Conservation (phyloP, 148 eudicot species). For the Limonium bicolor region DNA sequence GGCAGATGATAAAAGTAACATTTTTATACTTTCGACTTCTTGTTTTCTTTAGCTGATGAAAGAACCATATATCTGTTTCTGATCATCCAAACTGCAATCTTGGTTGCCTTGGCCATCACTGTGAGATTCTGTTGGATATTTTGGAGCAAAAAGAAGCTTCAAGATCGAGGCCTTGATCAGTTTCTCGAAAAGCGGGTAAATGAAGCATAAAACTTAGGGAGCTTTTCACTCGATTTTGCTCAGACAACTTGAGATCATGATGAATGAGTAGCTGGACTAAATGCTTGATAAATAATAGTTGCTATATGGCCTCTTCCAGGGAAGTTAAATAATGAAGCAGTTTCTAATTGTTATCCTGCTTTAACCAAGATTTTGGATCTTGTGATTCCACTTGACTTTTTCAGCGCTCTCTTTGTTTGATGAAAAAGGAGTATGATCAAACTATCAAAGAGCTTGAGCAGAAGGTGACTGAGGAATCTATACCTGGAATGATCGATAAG, state of each 20-base stretch:
- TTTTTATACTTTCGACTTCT: neutral
- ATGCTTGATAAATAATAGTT: neutral
- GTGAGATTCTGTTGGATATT: slow-evolving; percentile 74
- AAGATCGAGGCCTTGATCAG: slow-evolving; percentile 51
- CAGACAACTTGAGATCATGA: neutral
- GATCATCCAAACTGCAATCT: slow-evolving; percentile 36
- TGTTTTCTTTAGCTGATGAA: slow-evolving; percentile 43
- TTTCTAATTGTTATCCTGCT: no score
- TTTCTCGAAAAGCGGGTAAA: slow-evolving; percentile 76
- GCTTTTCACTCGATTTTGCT: no score
- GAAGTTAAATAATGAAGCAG: neutral
- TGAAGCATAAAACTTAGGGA: neutral
- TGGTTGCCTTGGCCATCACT: slow-evolving; percentile 32
- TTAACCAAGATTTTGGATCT: neutral
- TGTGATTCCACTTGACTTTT: neutral
- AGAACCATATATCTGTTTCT: slow-evolving; percentile 55
- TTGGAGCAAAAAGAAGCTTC: slow-evolving; percentile 81
- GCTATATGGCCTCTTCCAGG: neutral
- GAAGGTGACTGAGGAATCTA: slow-evolving; percentile 38
- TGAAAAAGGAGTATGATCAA: slow-evolving; percentile 61
- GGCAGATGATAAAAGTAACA: neutral
- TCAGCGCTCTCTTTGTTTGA: slow-evolving; percentile 61
- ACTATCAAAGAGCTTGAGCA: slow-evolving; percentile 59
- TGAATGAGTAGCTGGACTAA: neutral
- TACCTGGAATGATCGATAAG: slow-evolving; percentile 32